phyloP scores from a whole-genome alignment of 1,284 basidiomycete genomes.

The Pseudozyma hubeiensis region DNA sequence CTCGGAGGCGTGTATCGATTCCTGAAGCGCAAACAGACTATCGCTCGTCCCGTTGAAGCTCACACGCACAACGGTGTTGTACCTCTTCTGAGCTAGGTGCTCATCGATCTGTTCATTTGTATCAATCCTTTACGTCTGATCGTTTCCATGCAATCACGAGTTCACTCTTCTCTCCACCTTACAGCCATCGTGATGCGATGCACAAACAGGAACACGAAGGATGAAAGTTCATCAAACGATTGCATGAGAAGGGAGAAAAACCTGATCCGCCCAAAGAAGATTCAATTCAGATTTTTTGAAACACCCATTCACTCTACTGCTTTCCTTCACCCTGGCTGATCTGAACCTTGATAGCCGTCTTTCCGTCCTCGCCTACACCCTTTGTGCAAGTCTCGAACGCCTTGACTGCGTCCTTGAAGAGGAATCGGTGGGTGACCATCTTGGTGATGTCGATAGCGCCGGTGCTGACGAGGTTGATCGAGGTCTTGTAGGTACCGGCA shows the following conservation, averaged over 20 bases:
- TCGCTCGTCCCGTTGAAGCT: slow-evolving; percentile 2
- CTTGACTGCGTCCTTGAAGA: slow-evolving; percentile 71
- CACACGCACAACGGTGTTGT: slow-evolving; percentile 14
- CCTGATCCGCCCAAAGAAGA: too few relatives aligned
- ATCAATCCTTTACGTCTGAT: neutral
- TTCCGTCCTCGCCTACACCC: slow-evolving; percentile 78
- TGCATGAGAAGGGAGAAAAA: too few relatives aligned
- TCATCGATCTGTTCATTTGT: neutral
- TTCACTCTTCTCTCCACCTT: neutral
- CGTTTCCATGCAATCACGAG: neutral
- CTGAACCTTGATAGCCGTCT: slow-evolving; percentile 72
- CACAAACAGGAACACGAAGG: too few relatives aligned
- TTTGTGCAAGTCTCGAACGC: slow-evolving; percentile 73
- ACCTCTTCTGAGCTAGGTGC: slow-evolving; percentile 4
- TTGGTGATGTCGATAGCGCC: slow-evolving; percentile 73
- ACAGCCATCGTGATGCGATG: too few relatives aligned
- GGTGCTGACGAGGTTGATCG: slow-evolving; percentile 73
- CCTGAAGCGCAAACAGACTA: neutral
- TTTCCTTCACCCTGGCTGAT: slow-evolving; percentile 65
- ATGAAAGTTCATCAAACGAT: too few relatives aligned
- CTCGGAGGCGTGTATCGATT: neutral
- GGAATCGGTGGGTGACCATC: slow-evolving; percentile 74
- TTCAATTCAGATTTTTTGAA: too few relatives aligned
- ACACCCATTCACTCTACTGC: slow-evolving; percentile 6
- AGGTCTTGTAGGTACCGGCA: slow-evolving; percentile 77